Evolutionary conservation across 2,329 filamentous ascomycete species (phyloP).

Genomic region (Alternaria conjuncta): DNA sequence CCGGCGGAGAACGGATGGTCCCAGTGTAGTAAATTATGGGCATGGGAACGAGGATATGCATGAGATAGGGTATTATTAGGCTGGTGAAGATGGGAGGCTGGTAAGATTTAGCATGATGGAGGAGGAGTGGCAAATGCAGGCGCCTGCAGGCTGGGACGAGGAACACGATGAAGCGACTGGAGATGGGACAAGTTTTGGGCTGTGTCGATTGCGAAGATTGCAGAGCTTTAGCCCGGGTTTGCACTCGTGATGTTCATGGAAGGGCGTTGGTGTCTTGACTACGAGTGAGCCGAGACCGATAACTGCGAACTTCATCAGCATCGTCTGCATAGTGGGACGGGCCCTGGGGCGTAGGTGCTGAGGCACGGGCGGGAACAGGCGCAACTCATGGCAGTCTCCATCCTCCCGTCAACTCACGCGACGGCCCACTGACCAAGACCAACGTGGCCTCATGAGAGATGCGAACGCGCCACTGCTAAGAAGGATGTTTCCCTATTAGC

Average conservation of each 20-base stretch:
- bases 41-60: slow-evolving; percentile 4
- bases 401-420: slow-evolving; percentile 4
- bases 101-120: neutral
- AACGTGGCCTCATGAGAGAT: slow-evolving; percentile 20
- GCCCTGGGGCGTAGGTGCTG: slow-evolving; percentile 2
- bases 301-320: slow-evolving; percentile 6
- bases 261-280: neutral
- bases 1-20: slow-evolving; percentile 28
- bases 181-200: neutral
- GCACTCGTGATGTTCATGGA: neutral
- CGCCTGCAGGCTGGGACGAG: neutral
- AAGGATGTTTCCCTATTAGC: neutral
- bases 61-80: slow-evolving; percentile 16
- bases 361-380: neutral
- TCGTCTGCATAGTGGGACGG: slow-evolving; percentile 7
- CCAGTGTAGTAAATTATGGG: slow-evolving; percentile 19
- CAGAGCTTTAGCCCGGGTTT: neutral
- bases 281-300: neutral
- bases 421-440: slow-evolving; percentile 16
- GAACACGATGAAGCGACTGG: neutral
- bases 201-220: neutral
- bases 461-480: slow-evolving; percentile 3
- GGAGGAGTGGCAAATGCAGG: neutral
- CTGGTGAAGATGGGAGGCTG: neutral
- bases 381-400: neutral